A percentile compares a stretch with the other conserved stretches of the same genome.
Conservation (phyloP, 371 early-diverging fungal genomes). For the Lichtheimia hyalospora region DNA sequence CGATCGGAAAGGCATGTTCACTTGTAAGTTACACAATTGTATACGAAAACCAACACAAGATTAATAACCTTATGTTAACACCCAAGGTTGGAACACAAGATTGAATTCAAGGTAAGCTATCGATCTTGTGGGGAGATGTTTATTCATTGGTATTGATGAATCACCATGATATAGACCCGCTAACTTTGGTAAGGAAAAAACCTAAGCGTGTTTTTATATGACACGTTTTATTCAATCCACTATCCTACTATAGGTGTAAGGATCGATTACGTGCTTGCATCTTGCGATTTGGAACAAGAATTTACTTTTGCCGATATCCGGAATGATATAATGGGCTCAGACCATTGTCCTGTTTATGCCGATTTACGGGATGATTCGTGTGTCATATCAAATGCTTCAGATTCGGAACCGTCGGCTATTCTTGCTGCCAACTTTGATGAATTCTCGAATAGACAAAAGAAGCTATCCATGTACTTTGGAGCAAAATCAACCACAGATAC, state of each 20-base stretch:
- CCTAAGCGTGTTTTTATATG: no score
- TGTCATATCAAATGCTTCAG: slow-evolving; percentile 8
- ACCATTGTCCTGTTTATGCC: slow-evolving; percentile 85
- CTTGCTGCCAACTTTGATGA: slow-evolving; percentile 64
- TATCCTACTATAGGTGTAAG: no score
- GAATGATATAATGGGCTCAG: slow-evolving; percentile 75
- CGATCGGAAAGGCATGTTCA: slow-evolving; percentile 52
- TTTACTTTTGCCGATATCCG: slow-evolving; percentile 61
- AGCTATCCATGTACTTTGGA: slow-evolving; percentile 47
- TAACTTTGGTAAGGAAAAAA: slow-evolving; percentile 50
- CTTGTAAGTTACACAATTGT: slow-evolving; percentile 36
- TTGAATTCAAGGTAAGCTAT: slow-evolving; percentile 48
- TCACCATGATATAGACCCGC: slow-evolving; percentile 33
- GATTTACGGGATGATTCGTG: slow-evolving; percentile 47
- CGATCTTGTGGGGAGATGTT: no score
- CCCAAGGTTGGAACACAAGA: slow-evolving; percentile 73
- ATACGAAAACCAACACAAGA: no score
- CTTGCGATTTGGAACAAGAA: slow-evolving; percentile 55
- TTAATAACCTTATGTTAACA: no score
- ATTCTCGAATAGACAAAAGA: slow-evolving; percentile 64
- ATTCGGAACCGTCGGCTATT: slow-evolving; percentile 41
- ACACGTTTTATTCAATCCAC: no score
- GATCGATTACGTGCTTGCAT: slow-evolving; percentile 81
- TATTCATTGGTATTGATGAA: no score
- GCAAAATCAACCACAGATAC: neutral